Evolutionary conservation across 116 monocot species (phyloP).

Genomic region (Dioscorea cayenensis): DNA sequence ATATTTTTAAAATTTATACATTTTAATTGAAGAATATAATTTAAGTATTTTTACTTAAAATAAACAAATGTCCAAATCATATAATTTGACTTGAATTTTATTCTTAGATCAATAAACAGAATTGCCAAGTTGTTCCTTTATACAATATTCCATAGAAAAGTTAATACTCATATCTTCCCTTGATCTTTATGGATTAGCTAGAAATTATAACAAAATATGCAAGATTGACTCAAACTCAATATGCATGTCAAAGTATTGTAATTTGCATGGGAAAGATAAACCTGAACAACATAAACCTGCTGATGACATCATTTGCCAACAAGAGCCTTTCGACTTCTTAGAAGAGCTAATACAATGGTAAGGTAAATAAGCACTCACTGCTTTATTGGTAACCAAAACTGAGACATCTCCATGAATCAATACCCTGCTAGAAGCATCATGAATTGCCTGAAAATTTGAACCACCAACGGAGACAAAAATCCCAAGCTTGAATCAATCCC

Average conservation of each 20-base stretch:
- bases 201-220: too few species aligned
- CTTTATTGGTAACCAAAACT: neutral
- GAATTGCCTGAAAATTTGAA: slow-evolving; percentile 76
- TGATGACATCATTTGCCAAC: neutral
- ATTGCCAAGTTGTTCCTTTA: neutral
- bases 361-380: neutral
- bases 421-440: slow-evolving; percentile 39
- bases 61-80: too few species aligned
- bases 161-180: too few species aligned
- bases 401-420: slow-evolving; percentile 20
- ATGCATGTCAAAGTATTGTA: neutral
- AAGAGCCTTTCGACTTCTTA: neutral
- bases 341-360: neutral
- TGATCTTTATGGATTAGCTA: too few species aligned
- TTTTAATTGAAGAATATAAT: too few species aligned
- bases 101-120: too few species aligned
- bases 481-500: too few species aligned
- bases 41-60: too few species aligned
- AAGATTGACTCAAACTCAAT: neutral
- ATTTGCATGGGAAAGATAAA: neutral
- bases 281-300: neutral
- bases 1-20: too few species aligned
- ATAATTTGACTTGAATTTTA: too few species aligned
- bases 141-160: too few species aligned
- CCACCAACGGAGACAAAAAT: slow-evolving; percentile 96